These are phyloP conservation scores for Leucocoprinus leucothites DNA, from an alignment of 768 basidiomycete species.

Conservation along the genomic window DNA sequence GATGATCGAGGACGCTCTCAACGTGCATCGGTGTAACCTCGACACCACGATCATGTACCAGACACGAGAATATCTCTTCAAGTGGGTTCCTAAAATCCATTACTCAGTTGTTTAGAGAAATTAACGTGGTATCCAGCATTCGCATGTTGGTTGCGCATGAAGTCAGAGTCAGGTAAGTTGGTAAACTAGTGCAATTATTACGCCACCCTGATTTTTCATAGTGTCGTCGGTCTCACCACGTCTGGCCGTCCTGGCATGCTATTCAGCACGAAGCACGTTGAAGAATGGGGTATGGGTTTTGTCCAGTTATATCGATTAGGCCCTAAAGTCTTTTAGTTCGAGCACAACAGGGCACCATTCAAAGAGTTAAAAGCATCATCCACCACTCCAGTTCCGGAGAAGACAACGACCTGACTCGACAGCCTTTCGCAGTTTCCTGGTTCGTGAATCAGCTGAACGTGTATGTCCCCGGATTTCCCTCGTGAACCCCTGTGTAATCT, in stretches of 20 bases:
- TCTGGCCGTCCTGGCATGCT: conserved; percentile 45
- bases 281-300: conserved; percentile 63
- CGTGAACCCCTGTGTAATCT: not conserved
- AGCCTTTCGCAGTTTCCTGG: conserved; percentile 72
- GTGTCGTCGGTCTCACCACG: conserved; percentile 41
- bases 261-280: conserved; percentile 68
- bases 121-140: conserved; percentile 38
- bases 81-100: conserved; percentile 42
- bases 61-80: conserved; percentile 69
- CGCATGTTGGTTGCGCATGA: conserved; percentile 63
- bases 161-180: conserved; percentile 53
- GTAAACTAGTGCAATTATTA: not conserved
- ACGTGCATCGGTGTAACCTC: conserved; percentile 66
- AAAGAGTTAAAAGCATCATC: conserved; percentile 53
- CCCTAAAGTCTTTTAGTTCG: conserved; percentile 40
- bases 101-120: conserved; percentile 5
- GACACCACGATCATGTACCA: conserved; percentile 67
- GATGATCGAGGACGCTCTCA: conserved; percentile 62
- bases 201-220: conserved; percentile 11
- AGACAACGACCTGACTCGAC: conserved; percentile 56
- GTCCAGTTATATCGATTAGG: not conserved
- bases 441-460: conserved; percentile 64
- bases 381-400: conserved; percentile 47
- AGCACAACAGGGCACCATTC: conserved; percentile 66
- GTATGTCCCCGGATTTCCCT: conserved; percentile 32